phyloP scores from a whole-genome alignment of 2,329 filamentous ascomycete genomes.

The Spiromastix sp. region DNA sequence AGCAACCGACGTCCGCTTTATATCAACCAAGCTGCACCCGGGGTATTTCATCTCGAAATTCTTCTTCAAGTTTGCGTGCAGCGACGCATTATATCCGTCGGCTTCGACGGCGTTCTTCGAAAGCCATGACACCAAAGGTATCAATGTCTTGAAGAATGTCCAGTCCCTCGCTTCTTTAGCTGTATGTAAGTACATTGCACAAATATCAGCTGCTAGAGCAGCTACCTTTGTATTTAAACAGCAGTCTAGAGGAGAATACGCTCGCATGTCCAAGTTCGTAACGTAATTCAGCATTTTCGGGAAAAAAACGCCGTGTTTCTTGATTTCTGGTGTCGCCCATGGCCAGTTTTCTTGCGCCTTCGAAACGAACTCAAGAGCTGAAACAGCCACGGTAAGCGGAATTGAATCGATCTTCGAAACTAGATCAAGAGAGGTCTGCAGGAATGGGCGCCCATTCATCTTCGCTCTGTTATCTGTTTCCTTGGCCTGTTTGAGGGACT shows the following conservation, averaged over 20 bases:
- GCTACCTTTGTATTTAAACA: conserved; percentile 61
- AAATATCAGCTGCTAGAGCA: conserved; percentile 73
- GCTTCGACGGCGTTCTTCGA: conserved; percentile 66
- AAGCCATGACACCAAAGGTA: conserved; percentile 69
- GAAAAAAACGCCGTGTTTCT: conserved; percentile 64
- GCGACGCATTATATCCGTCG: conserved; percentile 74
- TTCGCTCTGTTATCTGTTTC: conserved; percentile 40
- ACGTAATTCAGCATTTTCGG: conserved; percentile 62
- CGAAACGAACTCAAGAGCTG: conserved; percentile 77
- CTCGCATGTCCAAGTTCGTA: conserved; percentile 45
- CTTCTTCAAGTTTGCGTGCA: conserved; percentile 73
- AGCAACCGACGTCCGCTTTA: conserved; percentile 65
- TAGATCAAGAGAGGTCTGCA: conserved; percentile 62
- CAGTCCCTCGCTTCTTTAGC: conserved; percentile 64
- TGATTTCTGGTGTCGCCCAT: conserved; percentile 76
- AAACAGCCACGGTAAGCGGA: conserved; percentile 55
- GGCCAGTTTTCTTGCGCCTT: conserved; percentile 91
- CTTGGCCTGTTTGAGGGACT: conserved; percentile 49
- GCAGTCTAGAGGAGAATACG: conserved; percentile 33
- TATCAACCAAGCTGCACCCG: conserved; percentile 61
- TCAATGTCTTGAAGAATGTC: conserved; percentile 58
- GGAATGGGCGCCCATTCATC: conserved; percentile 52
- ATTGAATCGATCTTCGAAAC: conserved; percentile 56
- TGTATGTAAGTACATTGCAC: conserved; percentile 84
- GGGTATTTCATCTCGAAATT: conserved; percentile 75